Conservation (phyloP, 148 eudicot species). For the Fagopyrum esculentum region DNA sequence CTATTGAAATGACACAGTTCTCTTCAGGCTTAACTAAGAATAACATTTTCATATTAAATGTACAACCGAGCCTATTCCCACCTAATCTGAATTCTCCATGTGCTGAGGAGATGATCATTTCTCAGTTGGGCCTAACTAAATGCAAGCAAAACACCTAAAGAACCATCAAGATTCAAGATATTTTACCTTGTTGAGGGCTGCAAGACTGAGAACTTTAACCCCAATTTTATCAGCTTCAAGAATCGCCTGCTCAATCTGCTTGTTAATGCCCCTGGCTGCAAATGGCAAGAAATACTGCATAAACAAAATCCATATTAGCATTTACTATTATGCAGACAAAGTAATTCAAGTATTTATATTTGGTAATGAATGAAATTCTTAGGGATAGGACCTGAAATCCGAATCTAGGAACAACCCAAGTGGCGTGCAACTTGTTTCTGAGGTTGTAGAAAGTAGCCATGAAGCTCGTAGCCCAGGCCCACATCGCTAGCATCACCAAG, state of each 20-base stretch:
- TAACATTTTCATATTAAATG: background rate
- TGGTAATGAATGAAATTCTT: too few species aligned
- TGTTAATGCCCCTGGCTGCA: conserved; percentile 66
- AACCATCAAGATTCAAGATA: background rate
- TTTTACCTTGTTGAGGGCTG: conserved; percentile 69
- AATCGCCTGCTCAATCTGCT: conserved; percentile 65
- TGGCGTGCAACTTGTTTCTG: conserved; percentile 42
- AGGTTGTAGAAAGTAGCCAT: conserved; percentile 35
- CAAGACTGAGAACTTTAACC: conserved; percentile 77
- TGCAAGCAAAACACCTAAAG: background rate
- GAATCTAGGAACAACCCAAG: conserved; percentile 64
- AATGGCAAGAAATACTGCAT: conserved; percentile 79
- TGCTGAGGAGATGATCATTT: background rate
- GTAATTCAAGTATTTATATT: background rate
- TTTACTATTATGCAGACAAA: background rate
- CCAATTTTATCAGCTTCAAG: conserved; percentile 61
- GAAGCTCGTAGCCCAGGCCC: conserved; percentile 58
- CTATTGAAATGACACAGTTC: background rate
- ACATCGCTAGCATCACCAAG: conserved; percentile 36
- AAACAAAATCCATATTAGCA: background rate
- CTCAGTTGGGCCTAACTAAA: background rate
- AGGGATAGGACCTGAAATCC: conserved; percentile 51
- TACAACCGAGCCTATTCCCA: background rate
- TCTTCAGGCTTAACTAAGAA: background rate
- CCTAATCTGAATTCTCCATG: background rate